phyloP scores from a whole-genome alignment of 441 rosid genomes.

The Adansonia madagascariensis region DNA sequence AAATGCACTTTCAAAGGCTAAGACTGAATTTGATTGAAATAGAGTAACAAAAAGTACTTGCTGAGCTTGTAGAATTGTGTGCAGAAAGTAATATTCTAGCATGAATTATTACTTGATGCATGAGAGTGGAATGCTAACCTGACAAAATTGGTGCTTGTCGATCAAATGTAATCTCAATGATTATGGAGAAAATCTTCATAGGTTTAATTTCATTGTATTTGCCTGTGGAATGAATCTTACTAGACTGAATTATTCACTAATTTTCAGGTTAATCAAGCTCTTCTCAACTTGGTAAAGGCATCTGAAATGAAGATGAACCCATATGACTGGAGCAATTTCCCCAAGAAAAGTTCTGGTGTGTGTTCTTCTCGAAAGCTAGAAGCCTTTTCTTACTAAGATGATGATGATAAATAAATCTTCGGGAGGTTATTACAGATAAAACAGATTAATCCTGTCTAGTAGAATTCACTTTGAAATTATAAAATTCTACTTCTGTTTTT shows the following conservation, averaged over 20 bases:
- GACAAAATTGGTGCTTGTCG: neutral
- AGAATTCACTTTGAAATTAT: neutral
- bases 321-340: constrained; percentile 77
- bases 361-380: neutral
- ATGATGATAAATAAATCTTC: neutral
- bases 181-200: neutral
- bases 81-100: neutral
- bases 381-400: neutral
- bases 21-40: constrained; percentile 9
- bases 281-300: constrained; percentile 67
- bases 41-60: neutral
- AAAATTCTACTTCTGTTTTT: constrained; percentile 11
- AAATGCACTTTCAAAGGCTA: neutral
- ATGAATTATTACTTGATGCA: neutral
- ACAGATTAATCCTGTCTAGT: neutral
- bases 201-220: neutral
- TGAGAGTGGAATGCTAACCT: constrained; percentile 9
- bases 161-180: neutral
- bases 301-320: constrained; percentile 59
- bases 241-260: constrained; percentile 6
- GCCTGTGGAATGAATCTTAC: neutral
- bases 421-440: neutral
- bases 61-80: neutral
- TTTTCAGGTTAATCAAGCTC: constrained; percentile 90
- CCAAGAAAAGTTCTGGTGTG: constrained; percentile 58